Conservation (phyloP, 805 yeast species). For the Yarrowia sp. region DNA sequence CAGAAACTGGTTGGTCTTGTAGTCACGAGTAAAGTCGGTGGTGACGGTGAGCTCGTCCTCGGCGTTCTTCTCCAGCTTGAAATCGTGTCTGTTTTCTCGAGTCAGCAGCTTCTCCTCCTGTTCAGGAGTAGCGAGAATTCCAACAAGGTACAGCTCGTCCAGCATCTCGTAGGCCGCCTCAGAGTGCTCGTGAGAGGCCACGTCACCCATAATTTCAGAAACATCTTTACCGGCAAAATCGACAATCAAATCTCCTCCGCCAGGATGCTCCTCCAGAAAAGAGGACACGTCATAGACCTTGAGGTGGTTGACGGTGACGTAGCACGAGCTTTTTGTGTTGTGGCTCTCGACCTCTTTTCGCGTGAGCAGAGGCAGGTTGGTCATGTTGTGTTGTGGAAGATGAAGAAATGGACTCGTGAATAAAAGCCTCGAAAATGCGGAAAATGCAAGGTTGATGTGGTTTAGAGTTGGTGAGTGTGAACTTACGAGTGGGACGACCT, state of each 20-base stretch:
- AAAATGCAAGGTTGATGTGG: not conserved
- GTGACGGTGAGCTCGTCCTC: slow-evolving; percentile 70
- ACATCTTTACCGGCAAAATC: slow-evolving; percentile 43
- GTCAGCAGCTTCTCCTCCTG: slow-evolving; percentile 71
- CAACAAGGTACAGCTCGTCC: slow-evolving; percentile 75
- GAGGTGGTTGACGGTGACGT: slow-evolving; percentile 69
- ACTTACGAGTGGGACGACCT: no score
- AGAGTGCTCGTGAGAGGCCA: slow-evolving; percentile 70
- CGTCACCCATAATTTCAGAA: slow-evolving; percentile 76
- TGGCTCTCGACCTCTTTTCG: slow-evolving; percentile 24
- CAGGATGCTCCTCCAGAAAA: slow-evolving; percentile 71
- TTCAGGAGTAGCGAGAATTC: slow-evolving; percentile 74
- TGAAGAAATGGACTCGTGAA: not conserved
- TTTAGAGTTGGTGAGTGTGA: no score
- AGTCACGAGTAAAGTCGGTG: slow-evolving; percentile 75
- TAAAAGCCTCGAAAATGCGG: slow-evolving; percentile 1
- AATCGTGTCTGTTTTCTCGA: slow-evolving; percentile 51
- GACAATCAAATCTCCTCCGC: slow-evolving; percentile 56
- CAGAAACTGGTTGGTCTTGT: slow-evolving; percentile 73
- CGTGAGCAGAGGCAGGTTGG: slow-evolving; percentile 17
- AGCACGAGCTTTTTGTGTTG: slow-evolving; percentile 23
- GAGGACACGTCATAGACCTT: slow-evolving; percentile 81
- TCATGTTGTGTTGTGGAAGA: not conserved
- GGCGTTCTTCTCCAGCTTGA: slow-evolving; percentile 51
- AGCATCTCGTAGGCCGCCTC: slow-evolving; percentile 84